These are phyloP conservation scores for Ophiostoma perfectum DNA, from an alignment of 2,329 filamentous ascomycete species.

Conservation along the genomic window DNA sequence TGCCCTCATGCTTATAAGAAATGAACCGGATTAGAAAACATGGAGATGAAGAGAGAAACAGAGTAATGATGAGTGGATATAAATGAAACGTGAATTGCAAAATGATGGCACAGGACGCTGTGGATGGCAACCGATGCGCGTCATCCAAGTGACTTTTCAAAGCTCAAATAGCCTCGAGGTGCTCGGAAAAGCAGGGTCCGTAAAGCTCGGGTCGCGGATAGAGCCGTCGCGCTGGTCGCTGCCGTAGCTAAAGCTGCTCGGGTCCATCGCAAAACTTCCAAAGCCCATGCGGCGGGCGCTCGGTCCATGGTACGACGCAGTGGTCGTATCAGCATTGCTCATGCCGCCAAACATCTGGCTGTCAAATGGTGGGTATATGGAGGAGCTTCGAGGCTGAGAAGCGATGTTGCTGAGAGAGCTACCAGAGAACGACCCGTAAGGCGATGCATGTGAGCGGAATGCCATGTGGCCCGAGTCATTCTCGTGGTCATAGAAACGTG, in stretches of 20 bases:
- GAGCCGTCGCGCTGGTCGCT: slow-evolving; percentile 19
- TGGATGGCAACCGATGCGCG: not conserved
- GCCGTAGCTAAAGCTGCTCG: slow-evolving; percentile 23
- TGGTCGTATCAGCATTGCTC: slow-evolving; percentile 26
- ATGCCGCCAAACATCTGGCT: slow-evolving; percentile 18
- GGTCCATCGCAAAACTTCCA: slow-evolving; percentile 20
- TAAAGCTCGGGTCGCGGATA: slow-evolving; percentile 20
- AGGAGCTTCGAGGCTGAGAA: slow-evolving; percentile 20
- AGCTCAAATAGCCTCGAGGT: slow-evolving; percentile 22
- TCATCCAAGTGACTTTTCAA: slow-evolving; percentile 8
- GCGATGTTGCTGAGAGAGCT: slow-evolving; percentile 16
- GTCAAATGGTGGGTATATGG: slow-evolving; percentile 31
- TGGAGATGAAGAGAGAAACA: not conserved
- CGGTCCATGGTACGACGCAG: slow-evolving; percentile 31
- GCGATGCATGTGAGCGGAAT: slow-evolving; percentile 16
- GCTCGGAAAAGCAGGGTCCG: slow-evolving; percentile 15
- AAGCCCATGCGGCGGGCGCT: slow-evolving; percentile 29
- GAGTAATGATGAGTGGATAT: not conserved
- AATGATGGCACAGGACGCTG: not conserved
- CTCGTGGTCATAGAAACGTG: slow-evolving; percentile 20
- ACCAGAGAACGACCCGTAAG: slow-evolving; percentile 17
- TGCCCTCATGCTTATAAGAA: not conserved
- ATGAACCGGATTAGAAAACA: not conserved
- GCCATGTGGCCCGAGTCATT: slow-evolving; percentile 19
- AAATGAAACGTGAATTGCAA: not conserved